A percentile compares a stretch with the other conserved stretches of the same genome.
Conservation (phyloP, 257 asterid genomes). For the Rauvolfia tetraphylla region DNA sequence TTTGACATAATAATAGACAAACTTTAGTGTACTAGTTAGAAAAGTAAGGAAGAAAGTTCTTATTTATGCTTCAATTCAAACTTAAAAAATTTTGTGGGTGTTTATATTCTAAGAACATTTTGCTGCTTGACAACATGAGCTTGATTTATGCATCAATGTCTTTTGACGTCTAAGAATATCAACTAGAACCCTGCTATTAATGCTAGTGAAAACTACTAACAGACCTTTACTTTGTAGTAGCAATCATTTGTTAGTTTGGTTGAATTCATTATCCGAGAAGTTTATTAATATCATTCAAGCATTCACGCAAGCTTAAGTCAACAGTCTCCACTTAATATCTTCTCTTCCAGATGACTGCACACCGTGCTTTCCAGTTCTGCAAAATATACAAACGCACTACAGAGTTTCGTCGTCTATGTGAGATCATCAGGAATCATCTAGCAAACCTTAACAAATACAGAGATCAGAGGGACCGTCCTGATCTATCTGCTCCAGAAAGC, state of each 20-base stretch:
- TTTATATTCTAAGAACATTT: not conserved
- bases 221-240: not conserved
- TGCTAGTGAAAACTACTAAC: not conserved
- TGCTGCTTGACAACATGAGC: not conserved
- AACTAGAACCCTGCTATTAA: not conserved
- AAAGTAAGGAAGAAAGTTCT: not conserved
- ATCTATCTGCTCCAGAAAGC: conserved; percentile 41
- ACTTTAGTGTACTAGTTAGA: too few relatives aligned
- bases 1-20: not conserved
- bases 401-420: conserved; percentile 39
- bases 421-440: conserved; percentile 42
- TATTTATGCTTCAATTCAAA: not conserved
- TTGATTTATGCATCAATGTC: not conserved
- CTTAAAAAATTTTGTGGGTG: not conserved
- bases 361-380: conserved; percentile 43
- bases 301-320: not conserved
- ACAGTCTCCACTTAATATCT: not conserved
- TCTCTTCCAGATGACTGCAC: conserved; percentile 38
- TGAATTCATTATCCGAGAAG: not conserved
- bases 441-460: conserved; percentile 41
- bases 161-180: not conserved
- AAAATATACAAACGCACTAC: conserved; percentile 40
- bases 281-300: not conserved
- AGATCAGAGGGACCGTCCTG: conserved; percentile 48
- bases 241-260: not conserved